Conservation (phyloP, 1,284 basidiomycete species). For the Cystobasidiaceae sp. region DNA sequence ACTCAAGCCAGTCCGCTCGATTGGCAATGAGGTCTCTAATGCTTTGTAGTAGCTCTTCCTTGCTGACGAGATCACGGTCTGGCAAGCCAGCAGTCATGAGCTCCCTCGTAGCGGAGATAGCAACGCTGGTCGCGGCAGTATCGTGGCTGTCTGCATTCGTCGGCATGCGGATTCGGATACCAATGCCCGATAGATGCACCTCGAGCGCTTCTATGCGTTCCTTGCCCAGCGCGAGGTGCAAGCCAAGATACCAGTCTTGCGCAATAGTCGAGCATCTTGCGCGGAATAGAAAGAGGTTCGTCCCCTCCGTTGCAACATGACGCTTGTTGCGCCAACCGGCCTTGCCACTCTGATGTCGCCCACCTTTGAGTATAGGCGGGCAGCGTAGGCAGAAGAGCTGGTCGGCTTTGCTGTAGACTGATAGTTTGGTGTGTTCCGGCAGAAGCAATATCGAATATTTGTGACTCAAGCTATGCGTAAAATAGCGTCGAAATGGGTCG, state of each 20-base stretch:
- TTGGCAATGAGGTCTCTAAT: slow-evolving; percentile 14
- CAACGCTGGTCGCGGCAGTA: background rate
- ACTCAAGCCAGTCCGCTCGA: slow-evolving; percentile 34
- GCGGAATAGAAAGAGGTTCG: slow-evolving; percentile 38
- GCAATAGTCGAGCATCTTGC: slow-evolving; percentile 31
- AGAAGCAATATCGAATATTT: slow-evolving; percentile 35
- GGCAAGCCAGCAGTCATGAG: slow-evolving; percentile 9
- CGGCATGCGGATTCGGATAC: slow-evolving; percentile 33
- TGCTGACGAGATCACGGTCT: slow-evolving; percentile 16
- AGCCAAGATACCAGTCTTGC: slow-evolving; percentile 38
- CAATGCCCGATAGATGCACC: slow-evolving; percentile 32
- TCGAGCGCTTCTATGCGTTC: slow-evolving; percentile 31
- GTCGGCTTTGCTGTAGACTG: slow-evolving; percentile 39
- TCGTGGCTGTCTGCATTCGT: slow-evolving; percentile 6
- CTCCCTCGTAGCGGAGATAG: background rate
- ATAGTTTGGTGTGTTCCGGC: slow-evolving; percentile 32
- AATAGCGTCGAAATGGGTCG: slow-evolving; percentile 11
- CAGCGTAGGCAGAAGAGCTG: slow-evolving; percentile 36
- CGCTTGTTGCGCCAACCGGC: slow-evolving; percentile 23
- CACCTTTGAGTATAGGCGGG: background rate
- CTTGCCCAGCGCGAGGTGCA: slow-evolving; percentile 34
- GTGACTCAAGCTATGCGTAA: slow-evolving; percentile 34
- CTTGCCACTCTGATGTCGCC: slow-evolving; percentile 9
- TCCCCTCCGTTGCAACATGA: slow-evolving; percentile 35
- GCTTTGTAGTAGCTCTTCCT: slow-evolving; percentile 27